Evolutionary conservation across 2,329 filamentous ascomycete species (phyloP), one percentile per base, ranked within the genome.

Genomic region (Colletotrichum truncatum): DNA sequence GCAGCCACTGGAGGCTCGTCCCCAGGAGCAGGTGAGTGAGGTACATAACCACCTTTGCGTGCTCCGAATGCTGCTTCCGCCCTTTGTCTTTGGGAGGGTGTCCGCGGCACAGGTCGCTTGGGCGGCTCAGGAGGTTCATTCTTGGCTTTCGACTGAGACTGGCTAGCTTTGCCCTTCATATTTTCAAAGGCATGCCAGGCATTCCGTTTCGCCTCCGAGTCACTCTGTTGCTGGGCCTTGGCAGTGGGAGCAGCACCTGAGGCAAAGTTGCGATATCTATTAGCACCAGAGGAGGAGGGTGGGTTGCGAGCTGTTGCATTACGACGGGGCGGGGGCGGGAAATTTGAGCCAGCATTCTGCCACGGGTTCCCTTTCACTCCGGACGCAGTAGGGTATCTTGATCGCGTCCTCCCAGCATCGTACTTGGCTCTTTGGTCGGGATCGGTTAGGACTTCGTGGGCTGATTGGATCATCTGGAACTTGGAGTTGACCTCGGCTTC

Each of bases 401-500:
- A 72, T 25, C 75, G 77, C 25, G 73, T 73, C 52, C 82, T 79
- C 28, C 81, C 77, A 11, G 81, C 79, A 73, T 89, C 86, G 67
- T 88, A 87, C 58, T 85, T 85, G 28, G 80, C 75, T 66, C 83
- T 87, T 57, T 80, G 75, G 3, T 80, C 77, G 1, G 84, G 80
- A 63, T 87, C 85, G 25, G 79, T 82, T 12, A 89, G 77, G 56
- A 97, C 84, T 75, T 97, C 94, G 74, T 97, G 90, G 21, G 94
- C 94, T 4, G 91, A 88, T 77, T 97, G 93, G 51, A 97, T 97
- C 52, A 90, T 87, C 76, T 97, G 92, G 73, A 97, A 97, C 73
- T 93, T 92, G 30, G 91, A 84, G 69, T 92, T 93, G 74, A 91
- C 91, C 73, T 95, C 93, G 62, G 87, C 80, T 78, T 97, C 93